Percentiles rank a stretch among this genome's conserved stretches.
phyloP scores from a whole-genome alignment of 495 filamentous ascomycete genomes.

The Pseudoneurospora amorphoporcata region DNA sequence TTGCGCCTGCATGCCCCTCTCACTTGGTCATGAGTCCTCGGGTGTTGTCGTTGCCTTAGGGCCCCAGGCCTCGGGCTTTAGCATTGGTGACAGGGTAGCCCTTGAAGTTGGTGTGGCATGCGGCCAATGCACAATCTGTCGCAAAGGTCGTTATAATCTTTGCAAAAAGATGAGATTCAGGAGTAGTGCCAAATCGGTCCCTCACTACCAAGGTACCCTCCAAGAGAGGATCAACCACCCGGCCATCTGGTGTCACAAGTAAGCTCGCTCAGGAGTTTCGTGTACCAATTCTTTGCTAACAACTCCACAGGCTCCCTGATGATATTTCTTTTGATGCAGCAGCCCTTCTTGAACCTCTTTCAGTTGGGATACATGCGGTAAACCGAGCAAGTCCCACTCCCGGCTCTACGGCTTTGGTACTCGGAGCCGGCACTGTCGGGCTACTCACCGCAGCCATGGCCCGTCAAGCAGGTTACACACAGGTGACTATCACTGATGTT shows the following conservation, averaged over 20 bases:
- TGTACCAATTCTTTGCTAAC: background rate
- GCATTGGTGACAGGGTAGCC: slow-evolving; percentile 70
- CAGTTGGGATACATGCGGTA: slow-evolving; percentile 76
- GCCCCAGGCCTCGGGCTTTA: slow-evolving; percentile 40
- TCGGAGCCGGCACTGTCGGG: slow-evolving; percentile 81
- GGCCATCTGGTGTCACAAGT: slow-evolving; percentile 65
- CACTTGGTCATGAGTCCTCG: slow-evolving; percentile 70
- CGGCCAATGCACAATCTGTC: slow-evolving; percentile 61
- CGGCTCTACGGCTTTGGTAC: slow-evolving; percentile 59
- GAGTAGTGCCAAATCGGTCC: slow-evolving; percentile 70
- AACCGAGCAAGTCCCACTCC: slow-evolving; percentile 44
- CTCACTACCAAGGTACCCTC: slow-evolving; percentile 84
- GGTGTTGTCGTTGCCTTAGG: slow-evolving; percentile 59
- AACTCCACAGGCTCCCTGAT: slow-evolving; percentile 50
- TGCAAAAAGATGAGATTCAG: slow-evolving; percentile 76
- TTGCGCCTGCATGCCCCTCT: slow-evolving; percentile 59
- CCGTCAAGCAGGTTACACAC: slow-evolving; percentile 54
- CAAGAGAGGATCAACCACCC: slow-evolving; percentile 86
- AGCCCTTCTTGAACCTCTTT: slow-evolving; percentile 75
- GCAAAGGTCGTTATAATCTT: slow-evolving; percentile 75
- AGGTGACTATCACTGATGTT: slow-evolving; percentile 75
- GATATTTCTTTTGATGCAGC: slow-evolving; percentile 62
- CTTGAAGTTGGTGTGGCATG: slow-evolving; percentile 82
- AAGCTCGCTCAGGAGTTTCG: slow-evolving; percentile 9
- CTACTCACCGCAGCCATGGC: slow-evolving; percentile 65